Base-by-base conservation (phyloP, 2,329 filamentous ascomycete species). In the Cladosporium sp. region DNA sequence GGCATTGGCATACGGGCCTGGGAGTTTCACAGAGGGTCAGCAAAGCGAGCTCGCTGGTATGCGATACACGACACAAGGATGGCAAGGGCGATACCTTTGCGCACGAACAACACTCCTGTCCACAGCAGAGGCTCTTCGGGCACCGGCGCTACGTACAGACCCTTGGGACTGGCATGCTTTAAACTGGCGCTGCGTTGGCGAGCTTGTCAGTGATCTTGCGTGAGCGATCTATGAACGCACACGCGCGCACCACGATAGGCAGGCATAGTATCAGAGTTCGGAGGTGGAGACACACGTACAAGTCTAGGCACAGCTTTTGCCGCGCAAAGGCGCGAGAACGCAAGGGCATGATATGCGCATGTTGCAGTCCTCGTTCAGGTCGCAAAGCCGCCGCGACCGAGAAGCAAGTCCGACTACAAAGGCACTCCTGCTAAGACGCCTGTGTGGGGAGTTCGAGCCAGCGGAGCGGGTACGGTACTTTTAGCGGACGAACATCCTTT, bases 61-160 rank as follows among this genome's bases (percentile, higher is more conserved):
- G 31, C 31, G 29, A 23, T n/a, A 46, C 40, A 12, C 44, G 29
- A 23, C 40, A 46, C 40, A 12, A 37, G 72, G 44, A 67, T 62
- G 26, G 33, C 31, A 11, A 57, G 7, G 14, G 55, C 55, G 67
- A 70, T 81, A 95, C 94, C 94, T 83, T 91, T 89, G 65, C 92
- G 90, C 68, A 97, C 88, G 76, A 98, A 98, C 31, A 98, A 83
- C 23, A 96, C 91, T n/a, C 92, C 93, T 35, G 89, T 90, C 94
- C 94, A 98, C 58, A 93, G 81, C 18, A 88, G 88, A 21, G 91
- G 88, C 74, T 97, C 90, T 28, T 90, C 91, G 0, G 92, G 91
- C 31, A 90, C 91, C 67, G 97, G 85, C 76, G 86, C 91, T 78
- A 97, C 86, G 79, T 95, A 97, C 68, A 97, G 85, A 62, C 95